Conservation (phyloP, 768 basidiomycete species). For the Kwoniella bestiolae region DNA sequence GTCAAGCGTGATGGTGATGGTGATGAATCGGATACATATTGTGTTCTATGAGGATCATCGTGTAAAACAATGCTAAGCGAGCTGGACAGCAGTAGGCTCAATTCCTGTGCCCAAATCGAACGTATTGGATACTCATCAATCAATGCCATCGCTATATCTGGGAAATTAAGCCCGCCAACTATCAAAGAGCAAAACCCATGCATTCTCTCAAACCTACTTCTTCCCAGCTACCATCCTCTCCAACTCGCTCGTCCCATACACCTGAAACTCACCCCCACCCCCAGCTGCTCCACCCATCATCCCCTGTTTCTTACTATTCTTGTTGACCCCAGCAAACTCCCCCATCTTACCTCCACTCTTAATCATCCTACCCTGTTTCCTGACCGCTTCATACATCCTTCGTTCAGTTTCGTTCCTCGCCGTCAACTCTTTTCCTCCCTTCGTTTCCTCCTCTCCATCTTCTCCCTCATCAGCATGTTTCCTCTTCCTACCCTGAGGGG, state of each 20-base stretch:
- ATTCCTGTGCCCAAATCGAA: too few species aligned
- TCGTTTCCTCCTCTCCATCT: slow-evolving; percentile 54
- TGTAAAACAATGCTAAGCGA: too few species aligned
- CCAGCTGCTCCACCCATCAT: not conserved
- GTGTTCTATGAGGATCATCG: too few species aligned
- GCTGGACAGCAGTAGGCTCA: too few species aligned
- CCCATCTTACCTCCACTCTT: slow-evolving; percentile 71
- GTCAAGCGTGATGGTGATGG: too few species aligned
- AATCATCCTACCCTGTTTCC: slow-evolving; percentile 76
- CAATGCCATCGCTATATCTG: too few species aligned
- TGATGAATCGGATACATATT: too few species aligned
- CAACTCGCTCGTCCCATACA: slow-evolving; percentile 49
- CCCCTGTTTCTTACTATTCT: not conserved
- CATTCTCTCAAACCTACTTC: not conserved
- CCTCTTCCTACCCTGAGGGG: slow-evolving; percentile 35
- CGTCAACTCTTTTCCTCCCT: slow-evolving; percentile 46
- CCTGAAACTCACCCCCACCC: slow-evolving; percentile 55
- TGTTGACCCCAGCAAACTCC: slow-evolving; percentile 34
- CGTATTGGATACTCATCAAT: too few species aligned
- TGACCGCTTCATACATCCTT: slow-evolving; percentile 84
- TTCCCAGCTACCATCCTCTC: slow-evolving; percentile 51
- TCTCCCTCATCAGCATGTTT: slow-evolving; percentile 59
- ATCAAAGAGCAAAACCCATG: too few species aligned
- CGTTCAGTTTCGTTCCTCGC: slow-evolving; percentile 67
- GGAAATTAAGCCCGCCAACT: too few species aligned